Evolutionary conservation across 768 basidiomycete genomes (phyloP), one percentile per base, ranked within the genome.

Genomic region (Collybiopsis confluens): DNA sequence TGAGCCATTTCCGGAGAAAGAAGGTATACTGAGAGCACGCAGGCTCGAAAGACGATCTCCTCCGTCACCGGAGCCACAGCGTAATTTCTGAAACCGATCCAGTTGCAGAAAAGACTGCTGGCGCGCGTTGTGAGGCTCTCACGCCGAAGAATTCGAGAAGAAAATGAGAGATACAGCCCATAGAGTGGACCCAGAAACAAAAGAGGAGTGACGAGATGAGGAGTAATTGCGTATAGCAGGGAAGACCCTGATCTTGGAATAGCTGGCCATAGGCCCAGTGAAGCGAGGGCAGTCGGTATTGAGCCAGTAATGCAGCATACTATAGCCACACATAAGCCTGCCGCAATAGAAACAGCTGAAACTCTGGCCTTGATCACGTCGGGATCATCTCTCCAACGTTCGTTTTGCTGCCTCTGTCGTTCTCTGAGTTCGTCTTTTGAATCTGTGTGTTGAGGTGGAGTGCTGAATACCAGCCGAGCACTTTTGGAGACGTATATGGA

Each of bases 31-130:
- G 86, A 73, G 18, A 97, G 73, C 26, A 96, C 78, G 64, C 92
- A 94, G 0, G 90, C 84, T 24, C 97, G 76, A 65, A 97, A 98
- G 7, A 92, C 90, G 23, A 97, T 54, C 68, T 98, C 96, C 70
- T 99, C 96, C 0, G 95, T 95, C 30, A 94, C 68, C 0, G 96
- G 96, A 3, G 80, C 94, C 30, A 75, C 68, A 23, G 74, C 49
- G 55, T 50, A 45, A 33, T 57, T 60, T 30, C 54, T 54, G 11
- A 60, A 15, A 23, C 43, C 56, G 18, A 38, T 36, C 33, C 24
- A 15, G 42, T 41, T 52, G 18, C 23, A 52, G n/a, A 52, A 42
- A 5, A 68, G 70, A 79, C 79, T 85, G 23, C 66, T 57, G 21
- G 59, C 52, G 63, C 88, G 86, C 8, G 81, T 75, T 0, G 87